phyloP scores from a whole-genome alignment of 441 rosid species.

The Iberis amara region DNA sequence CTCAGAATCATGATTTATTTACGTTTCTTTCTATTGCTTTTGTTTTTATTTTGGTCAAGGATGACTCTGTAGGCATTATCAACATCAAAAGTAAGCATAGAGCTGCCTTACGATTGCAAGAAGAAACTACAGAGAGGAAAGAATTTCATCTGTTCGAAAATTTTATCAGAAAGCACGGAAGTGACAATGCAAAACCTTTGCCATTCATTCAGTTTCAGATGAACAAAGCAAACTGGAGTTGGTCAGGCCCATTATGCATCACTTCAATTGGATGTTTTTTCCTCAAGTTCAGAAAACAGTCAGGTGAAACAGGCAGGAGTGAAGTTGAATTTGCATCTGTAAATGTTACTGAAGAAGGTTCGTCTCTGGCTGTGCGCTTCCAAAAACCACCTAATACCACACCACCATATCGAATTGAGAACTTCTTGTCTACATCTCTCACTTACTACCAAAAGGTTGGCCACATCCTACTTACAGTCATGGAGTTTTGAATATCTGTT shows the following conservation, averaged over 20 bases:
- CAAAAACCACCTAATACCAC: slow-evolving; percentile 64
- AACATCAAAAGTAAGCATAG: slow-evolving; percentile 53
- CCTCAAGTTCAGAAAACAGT: slow-evolving; percentile 70
- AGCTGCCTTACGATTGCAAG: slow-evolving; percentile 49
- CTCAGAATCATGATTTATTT: slow-evolving; percentile 23
- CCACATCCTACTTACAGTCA: slow-evolving; percentile 22
- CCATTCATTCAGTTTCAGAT: slow-evolving; percentile 61
- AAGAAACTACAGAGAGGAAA: slow-evolving; percentile 43
- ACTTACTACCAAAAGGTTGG: slow-evolving; percentile 91
- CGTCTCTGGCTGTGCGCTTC: slow-evolving; percentile 73
- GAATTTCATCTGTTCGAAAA: slow-evolving; percentile 79
- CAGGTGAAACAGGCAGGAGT: slow-evolving; percentile 41
- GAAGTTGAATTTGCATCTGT: slow-evolving; percentile 68
- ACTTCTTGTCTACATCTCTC: slow-evolving; percentile 60
- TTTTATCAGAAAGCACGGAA: slow-evolving; percentile 72
- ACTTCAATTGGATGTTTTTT: slow-evolving; percentile 85
- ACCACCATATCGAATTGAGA: slow-evolving; percentile 90
- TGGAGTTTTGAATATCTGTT: slow-evolving; percentile 8
- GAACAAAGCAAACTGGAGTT: slow-evolving; percentile 52
- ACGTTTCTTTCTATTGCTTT: slow-evolving; percentile 22
- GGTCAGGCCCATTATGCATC: slow-evolving; percentile 96
- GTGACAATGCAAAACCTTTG: slow-evolving; percentile 46
- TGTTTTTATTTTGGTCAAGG: slow-evolving; percentile 37
- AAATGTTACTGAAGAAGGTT: slow-evolving; percentile 78
- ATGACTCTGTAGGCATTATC: slow-evolving; percentile 51